A percentile compares a stretch with the other conserved stretches of the same genome.
These are phyloP conservation scores for Trichophyton verrucosum DNA, from an alignment of 2,329 filamentous ascomycete species.

Conservation along the genomic window DNA sequence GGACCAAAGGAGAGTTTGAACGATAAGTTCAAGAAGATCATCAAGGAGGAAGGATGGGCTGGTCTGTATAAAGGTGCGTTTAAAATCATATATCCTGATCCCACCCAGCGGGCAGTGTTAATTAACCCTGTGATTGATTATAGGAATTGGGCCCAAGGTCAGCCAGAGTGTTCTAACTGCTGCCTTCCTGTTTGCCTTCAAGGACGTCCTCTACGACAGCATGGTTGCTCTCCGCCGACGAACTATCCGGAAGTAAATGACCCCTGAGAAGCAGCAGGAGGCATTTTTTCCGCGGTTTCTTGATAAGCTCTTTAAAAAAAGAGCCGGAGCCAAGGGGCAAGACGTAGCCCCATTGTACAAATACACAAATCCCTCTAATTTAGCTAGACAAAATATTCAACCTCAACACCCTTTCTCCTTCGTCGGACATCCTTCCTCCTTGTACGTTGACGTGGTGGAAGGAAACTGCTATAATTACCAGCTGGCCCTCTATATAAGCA, in stretches of 20 bases:
- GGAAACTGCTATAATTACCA: too few relatives aligned
- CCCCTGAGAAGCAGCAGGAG: not conserved
- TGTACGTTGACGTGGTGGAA: not conserved
- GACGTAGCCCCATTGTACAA: not conserved
- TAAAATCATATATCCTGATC: not conserved
- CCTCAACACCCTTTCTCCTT: not conserved
- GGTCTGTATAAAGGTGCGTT: slow-evolving; percentile 77
- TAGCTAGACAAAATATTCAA: not conserved
- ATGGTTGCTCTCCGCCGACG: slow-evolving; percentile 27
- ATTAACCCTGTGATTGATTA: not conserved
- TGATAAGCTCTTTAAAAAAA: too few relatives aligned
- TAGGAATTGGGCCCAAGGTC: slow-evolving; percentile 90
- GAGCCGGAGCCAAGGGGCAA: not conserved
- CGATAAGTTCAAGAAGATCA: slow-evolving; percentile 62
- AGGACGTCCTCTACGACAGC: slow-evolving; percentile 78
- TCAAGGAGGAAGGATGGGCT: slow-evolving; percentile 78
- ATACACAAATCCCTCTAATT: not conserved
- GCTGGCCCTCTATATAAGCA: not conserved
- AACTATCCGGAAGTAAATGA: slow-evolving; percentile 22
- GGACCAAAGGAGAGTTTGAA: slow-evolving; percentile 71
- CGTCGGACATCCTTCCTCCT: not conserved
- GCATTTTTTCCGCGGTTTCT: not conserved
- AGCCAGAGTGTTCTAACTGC: slow-evolving; percentile 94
- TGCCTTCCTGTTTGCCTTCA: slow-evolving; percentile 93
- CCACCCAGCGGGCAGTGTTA: not conserved